Evolutionary conservation across 306 rosid species (phyloP), one percentile per base, ranked within the genome.

Genomic region (Ceratonia siliqua): DNA sequence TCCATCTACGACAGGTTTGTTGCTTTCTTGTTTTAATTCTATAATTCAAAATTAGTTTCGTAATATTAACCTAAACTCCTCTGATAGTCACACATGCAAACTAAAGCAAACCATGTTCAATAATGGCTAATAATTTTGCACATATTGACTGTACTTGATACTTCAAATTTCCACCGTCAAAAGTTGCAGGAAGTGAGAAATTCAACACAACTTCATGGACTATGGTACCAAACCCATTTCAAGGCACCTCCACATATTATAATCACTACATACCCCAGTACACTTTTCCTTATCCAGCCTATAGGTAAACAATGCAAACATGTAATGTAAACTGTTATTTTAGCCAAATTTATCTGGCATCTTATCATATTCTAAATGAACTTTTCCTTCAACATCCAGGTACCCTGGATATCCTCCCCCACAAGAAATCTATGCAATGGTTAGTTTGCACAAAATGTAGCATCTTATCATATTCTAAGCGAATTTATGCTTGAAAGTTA

Each of bases 211-310:
- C 82, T 73, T 74, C 89, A 35, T 38, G 84, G 81, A 79, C 80
- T 48, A 43, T 39, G 53, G 73, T 62, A n/a, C 85, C 83, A 33
- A 62, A 45, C 18, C 85, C 79, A 76, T 33, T 69, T 53, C 82
- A 82, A 75, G 76, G 72, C 43, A 58, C 81, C 24, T 74, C 87
- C 33, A 25, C 77, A 42, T 89, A 81, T 62, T 82, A 81, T 21
- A 63, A 83, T 54, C 90, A 77, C 32, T 79, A 82, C 24, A 41
- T 81, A 2, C 91, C 91, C 9, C 87, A 90, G 2, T 86, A 88
- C 54, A 11, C 86, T 45, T 57, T 50, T 36, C 83, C 82, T 5
- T 77, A 76, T 54, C 79, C 85, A 24, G 11, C 71, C 14, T 86
- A 81, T 42, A 81, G 91, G 96, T 90, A 79, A 55, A 56, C 62